Evolutionary conservation across 108 stramenopile genomes (phyloP), one percentile per base, ranked within the genome.

Genomic region (Cyclostephanos tholiformis): DNA sequence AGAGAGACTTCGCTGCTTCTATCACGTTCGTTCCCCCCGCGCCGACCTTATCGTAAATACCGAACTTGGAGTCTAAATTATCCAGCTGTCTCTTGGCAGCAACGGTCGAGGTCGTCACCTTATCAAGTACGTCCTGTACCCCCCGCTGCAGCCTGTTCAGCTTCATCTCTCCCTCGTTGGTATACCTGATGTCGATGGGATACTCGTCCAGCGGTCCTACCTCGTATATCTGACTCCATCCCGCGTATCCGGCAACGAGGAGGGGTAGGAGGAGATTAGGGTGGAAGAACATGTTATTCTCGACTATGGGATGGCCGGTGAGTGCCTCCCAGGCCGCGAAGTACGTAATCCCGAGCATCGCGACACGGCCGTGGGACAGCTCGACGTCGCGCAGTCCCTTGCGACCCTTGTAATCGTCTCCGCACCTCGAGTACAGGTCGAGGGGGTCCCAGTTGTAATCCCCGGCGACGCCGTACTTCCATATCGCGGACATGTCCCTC

Each of bases 391-490:
- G 76, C 69, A 95, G 63, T 43, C 79, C 91, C 85, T 91, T 90
- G n/a, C 90, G 85, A 53, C 87, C 91, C 57, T 79, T 77, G 64
- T 84, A 89, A 66, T 86, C 81, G 46, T 91, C 76, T 2, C 91
- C 91, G 32, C 89, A 82, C 1, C 67, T 64, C 2, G 67, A 74
- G 67, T 93, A 95, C 55, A 86, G 75, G 61, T 86, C 71, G 27
- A 88, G 63, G 5, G 92, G 92, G 65, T 93, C 92, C 79, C 88
- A 93, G 69, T 86, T 86, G 80, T 93, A 91, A 71, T 93, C 92
- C 63, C 92, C 92, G 29, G 92, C 81, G 48, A 94, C 90, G 27
- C 93, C 93, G 58, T 78, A 89, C 64, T 90, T 77, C 89, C 93
- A 91, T 20, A 89, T 65, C 14, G 80, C 72, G n/a, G 48, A 58